Base-by-base conservation (phyloP, 768 basidiomycete species). In the Rhizopogon vinicolor region DNA sequence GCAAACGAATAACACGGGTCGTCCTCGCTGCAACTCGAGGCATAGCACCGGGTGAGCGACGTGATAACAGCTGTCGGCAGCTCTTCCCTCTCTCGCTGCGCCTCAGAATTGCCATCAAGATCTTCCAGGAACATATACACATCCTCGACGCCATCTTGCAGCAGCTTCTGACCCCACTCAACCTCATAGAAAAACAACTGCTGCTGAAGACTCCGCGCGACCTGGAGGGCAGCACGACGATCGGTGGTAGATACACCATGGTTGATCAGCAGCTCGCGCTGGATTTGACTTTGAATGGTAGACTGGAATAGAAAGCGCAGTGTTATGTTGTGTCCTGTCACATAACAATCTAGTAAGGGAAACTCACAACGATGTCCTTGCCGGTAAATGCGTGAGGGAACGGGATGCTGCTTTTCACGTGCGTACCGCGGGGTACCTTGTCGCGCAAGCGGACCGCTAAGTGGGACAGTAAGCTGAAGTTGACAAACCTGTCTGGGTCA, bases 151-250 rank as follows among this genome's bases (percentile, higher is more conserved):
- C 89, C 86, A 64, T 95, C 93, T 54, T 89, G 84, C 53, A 97
- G 72, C 1, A 86, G 77, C 18, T 86, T 83, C 49, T 86, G 85
- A 31, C 89, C 92, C 91, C 94, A 96, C 66, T 98, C 94, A 7
- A 98, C 94, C 68, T 98, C 96, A 65, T 93, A 92, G 70, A 97
- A 95, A 78, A 93, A 98, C 5, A 98, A 79, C 67, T 96, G 93
- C 56, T 83, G 87, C 65, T 98, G 94, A 39, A 98, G 76, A 55
- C 90, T 91, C 40, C 93, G 85, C 4, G 93, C 97, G 39, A 96
- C 87, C 66, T 89, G 86, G 29, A 97, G 74, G 4, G 95, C 92
- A 14, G 87, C 86, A 6, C 90, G 82, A 7, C 95, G 79, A 62
- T 95, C 92, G 57, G 80, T 86, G 0, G 85, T 85, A 3, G 85